phyloP scores from a whole-genome alignment of 2,329 filamentous ascomycete species.

The Arthrobotrys sinensis region DNA sequence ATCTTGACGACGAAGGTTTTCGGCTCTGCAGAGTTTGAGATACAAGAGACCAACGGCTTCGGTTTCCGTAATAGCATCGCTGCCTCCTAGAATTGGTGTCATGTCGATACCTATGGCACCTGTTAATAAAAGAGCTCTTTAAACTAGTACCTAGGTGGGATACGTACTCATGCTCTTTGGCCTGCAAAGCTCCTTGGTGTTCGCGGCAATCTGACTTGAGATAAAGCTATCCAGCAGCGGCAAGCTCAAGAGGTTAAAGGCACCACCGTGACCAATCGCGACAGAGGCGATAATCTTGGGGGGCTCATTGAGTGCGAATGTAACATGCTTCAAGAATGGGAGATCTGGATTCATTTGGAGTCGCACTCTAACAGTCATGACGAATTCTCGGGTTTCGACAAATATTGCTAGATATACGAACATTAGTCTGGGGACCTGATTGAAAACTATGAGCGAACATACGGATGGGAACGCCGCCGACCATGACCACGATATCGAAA shows the following conservation, averaged over 20 bases:
- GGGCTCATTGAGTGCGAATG: constrained; percentile 92
- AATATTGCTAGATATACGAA: constrained; percentile 64
- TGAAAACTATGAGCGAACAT: not conserved
- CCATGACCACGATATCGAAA: constrained; percentile 94
- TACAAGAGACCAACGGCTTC: constrained; percentile 88
- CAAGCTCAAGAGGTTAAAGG: constrained; percentile 89
- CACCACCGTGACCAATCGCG: constrained; percentile 75
- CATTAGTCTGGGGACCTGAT: not conserved
- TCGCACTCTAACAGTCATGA: constrained; percentile 86
- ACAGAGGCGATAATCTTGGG: constrained; percentile 86
- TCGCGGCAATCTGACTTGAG: constrained; percentile 91
- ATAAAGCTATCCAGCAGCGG: constrained; percentile 96
- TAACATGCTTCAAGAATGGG: constrained; percentile 91
- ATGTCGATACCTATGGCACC: constrained; percentile 77
- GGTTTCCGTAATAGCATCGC: constrained; percentile 91
- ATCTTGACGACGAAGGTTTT: constrained; percentile 92
- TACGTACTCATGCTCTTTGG: constrained; percentile 89
- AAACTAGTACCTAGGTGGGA: not conserved
- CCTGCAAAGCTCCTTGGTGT: constrained; percentile 90
- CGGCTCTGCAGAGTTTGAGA: constrained; percentile 89
- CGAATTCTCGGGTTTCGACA: constrained; percentile 87
- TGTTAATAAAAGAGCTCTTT: not conserved
- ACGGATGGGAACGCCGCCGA: constrained; percentile 88
- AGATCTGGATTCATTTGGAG: constrained; percentile 89
- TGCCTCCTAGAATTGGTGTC: constrained; percentile 89